Percentiles rank a stretch among this genome's conserved stretches.
phyloP scores from a whole-genome alignment of 2,329 filamentous ascomycete genomes.

The Fusarium zealandicum region DNA sequence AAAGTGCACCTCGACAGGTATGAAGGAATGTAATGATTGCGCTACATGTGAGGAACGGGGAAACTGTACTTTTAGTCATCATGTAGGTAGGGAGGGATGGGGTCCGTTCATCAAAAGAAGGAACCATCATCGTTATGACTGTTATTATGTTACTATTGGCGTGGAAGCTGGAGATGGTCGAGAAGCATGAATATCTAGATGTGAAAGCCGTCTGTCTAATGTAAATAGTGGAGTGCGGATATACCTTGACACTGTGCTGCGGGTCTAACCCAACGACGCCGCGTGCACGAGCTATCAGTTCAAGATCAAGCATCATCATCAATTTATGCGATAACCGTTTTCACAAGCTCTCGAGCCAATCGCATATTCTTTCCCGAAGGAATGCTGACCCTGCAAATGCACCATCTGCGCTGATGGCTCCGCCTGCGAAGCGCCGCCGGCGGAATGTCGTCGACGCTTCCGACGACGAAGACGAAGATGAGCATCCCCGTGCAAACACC shows the following conservation, averaged over 20 bases:
- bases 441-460: slow-evolving; percentile 60
- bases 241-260: slow-evolving; percentile 25
- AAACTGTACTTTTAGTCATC: slow-evolving; percentile 3
- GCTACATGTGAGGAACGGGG: neutral
- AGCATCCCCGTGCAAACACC: slow-evolving; percentile 53
- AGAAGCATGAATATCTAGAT: too few species aligned
- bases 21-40: slow-evolving; percentile 1
- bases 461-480: slow-evolving; percentile 59
- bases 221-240: slow-evolving; percentile 3
- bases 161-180: too few species aligned
- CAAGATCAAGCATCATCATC: slow-evolving; percentile 24
- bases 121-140: too few species aligned
- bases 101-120: too few species aligned
- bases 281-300: slow-evolving; percentile 30
- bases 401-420: slow-evolving; percentile 57
- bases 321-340: slow-evolving; percentile 9
- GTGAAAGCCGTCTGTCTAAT: neutral
- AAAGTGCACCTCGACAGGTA: slow-evolving; percentile 9
- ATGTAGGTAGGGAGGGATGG: neutral
- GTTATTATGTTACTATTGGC: too few species aligned
- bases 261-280: slow-evolving; percentile 28
- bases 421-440: slow-evolving; percentile 65
- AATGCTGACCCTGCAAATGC: slow-evolving; percentile 39
- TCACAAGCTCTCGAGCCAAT: slow-evolving; percentile 2
- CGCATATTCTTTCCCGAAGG: slow-evolving; percentile 28